Evolutionary conservation across 108 stramenopile species (phyloP), one percentile per base, ranked within the genome.

Genomic region (Nannochloropsis oceanica): DNA sequence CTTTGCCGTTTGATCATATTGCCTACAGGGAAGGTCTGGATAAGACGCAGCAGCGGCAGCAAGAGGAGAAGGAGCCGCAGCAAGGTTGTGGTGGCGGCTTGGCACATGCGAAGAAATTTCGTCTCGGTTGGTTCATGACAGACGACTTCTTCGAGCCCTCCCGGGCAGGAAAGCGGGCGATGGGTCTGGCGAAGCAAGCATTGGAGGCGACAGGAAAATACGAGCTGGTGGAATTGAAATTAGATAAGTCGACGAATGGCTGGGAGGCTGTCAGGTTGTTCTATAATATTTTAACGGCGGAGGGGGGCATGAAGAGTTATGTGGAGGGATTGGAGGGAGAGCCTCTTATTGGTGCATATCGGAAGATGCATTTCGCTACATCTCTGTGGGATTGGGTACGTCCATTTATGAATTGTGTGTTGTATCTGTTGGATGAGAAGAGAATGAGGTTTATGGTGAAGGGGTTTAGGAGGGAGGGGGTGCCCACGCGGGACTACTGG

Each of bases 121-220:
- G 82, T 80, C 44, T 87, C 20, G 87, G 87, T 14, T 87, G 80
- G 44, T 87, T 87, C 27, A 46, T 44, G 44, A 83, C 84, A 20
- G 91, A 91, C 79, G 88, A 87, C 44, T 91, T 88, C 84, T 91
- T 91, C 80, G 13, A 91, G 27, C 89, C 90, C 0, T 88, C 80
- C 46, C 18, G 81, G 25, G 85, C 89, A 42, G 27, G 87, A 46
- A 18, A 84, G 10, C 79, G 91, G 8, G 91, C 91, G 12, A 87
- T 91, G 2, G 25, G 43, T 25, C 90, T 89, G 25, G 86, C 90
- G 26, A 83, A 42, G 2, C 83, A 82, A 24, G 90, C 87, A 12
- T 85, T 90, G 42, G 79, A 44, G 26, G 80, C 42, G 20, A 80
- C 86, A 11, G 89, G 90, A 73, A 73, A 73, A 27, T 88, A 91